Evolutionary conservation across 73 alveolate genomes (phyloP), one percentile per base, ranked within the genome.

Genomic region (Stentor roeselii): DNA sequence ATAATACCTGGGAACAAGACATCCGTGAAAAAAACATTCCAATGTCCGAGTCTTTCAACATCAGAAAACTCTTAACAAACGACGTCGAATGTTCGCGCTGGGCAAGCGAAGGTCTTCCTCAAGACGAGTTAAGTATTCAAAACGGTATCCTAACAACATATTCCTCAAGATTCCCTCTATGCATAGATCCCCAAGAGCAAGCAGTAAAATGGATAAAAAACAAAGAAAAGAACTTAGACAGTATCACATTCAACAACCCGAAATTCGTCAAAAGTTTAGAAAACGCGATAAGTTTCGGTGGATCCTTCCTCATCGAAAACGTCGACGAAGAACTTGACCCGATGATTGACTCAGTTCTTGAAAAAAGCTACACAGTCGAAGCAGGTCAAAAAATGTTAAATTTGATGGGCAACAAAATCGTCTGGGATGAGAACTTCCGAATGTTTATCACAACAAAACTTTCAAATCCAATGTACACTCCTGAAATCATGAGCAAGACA

Each of bases 91-190:
- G 96, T 11, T 96, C 99, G 30, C 93, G 96, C 78, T 98, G 99
- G 99, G 95, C 98, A 35, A 92, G 98, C 31, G 99, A 98, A 82
- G 99, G 99, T 6, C 93, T 98, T 39, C 99, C 99, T 42, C 93
- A 96, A 60, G 99, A 98, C 83, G 99, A 98, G 86, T 94, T 98
- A 3, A 94, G 99, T 32, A 94, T 98, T 3, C 96, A 98, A 86
- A 96, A 97, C 82, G 99, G 99, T 88, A 98, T 98, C 60, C 83
- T 98, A 67, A 97, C 99, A 14, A 96, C 97, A 77, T 90, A 95
- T 84, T 97, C 99, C 27, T 87, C 94, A 35, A 95, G 99, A 86
- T 98, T 97, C 98, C 99, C 99, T 32, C 95, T 98, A 11, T 98
- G 99, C 42, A 94, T 98, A 39, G 99, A 98, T 87, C 99, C 99